Evolutionary conservation across 2,329 filamentous ascomycete genomes (phyloP).

Genomic region (Penicillium crustosum): DNA sequence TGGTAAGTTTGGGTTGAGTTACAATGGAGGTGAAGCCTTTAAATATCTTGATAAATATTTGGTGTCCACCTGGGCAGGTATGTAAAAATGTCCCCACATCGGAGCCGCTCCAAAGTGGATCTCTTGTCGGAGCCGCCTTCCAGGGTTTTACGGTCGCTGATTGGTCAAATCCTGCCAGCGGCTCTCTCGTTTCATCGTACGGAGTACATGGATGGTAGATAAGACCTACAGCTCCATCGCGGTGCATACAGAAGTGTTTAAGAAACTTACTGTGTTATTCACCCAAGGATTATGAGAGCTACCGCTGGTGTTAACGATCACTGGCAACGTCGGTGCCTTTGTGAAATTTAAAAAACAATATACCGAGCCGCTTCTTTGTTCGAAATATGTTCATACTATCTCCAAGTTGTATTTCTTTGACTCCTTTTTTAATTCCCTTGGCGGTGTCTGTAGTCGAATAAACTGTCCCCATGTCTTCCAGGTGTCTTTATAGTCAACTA

Average conservation of each 20-base stretch:
- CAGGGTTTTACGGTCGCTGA: background rate
- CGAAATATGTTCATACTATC: background rate
- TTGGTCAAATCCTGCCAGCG: background rate
- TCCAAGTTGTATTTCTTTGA: background rate
- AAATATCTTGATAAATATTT: background rate
- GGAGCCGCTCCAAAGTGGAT: conserved; percentile 2
- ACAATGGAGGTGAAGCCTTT: background rate
- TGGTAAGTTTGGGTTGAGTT: background rate
- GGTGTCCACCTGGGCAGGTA: too few relatives aligned
- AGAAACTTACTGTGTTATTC: background rate
- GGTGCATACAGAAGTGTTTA: background rate
- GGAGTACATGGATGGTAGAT: too few relatives aligned
- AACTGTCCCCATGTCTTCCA: background rate
- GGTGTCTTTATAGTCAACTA: background rate
- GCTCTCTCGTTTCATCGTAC: background rate
- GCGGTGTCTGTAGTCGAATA: background rate
- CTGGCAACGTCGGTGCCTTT: background rate
- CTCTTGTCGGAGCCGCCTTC: background rate
- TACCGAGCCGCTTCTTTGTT: background rate
- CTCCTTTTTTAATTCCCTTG: too few relatives aligned
- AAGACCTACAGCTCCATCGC: background rate
- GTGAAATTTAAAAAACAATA: background rate
- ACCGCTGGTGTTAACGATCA: background rate
- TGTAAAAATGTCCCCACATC: background rate
- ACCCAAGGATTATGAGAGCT: background rate